Evolutionary conservation across 192 early-diverging fungal genomes (phyloP), one percentile per base, ranked within the genome.

Genomic region (Entomortierella parvispora): DNA sequence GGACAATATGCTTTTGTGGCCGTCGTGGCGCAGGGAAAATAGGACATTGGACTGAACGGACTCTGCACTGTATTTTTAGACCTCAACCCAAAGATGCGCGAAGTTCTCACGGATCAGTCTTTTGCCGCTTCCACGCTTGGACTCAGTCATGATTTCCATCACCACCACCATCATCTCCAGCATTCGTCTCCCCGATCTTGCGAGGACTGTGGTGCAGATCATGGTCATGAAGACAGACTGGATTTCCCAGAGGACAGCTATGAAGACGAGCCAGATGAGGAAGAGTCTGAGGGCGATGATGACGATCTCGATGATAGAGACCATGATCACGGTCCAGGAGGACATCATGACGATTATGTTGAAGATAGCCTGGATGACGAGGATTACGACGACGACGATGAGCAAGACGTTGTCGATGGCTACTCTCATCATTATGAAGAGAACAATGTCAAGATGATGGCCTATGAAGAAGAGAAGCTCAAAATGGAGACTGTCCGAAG

Each of bases 161-260:
- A 68, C 20, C 66, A 68, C 40, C 72, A 52, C 3, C 72, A 58
- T 20, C 64, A 60, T 37, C 71, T 58, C 14, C 69, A 74, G 31
- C 58, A 52, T 25, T 34, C 55, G 26, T 43, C 50, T 6, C 42
- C 74, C 33, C 58, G 59, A 4, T 14, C 52, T 40, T 56, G 62
- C 0, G 66, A 64, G 32, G 62, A 57, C 42, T 77, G 74, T 43
- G 74, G 74, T 7, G 48, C 45, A 4, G 65, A 77, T 28, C 74
- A 77, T 58, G 66, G 65, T 9, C 58, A 76, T 40, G 62, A 72
- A 2, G 62, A 51, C 28, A n/a, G 52, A 5, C 53, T 68, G 10
- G 66, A 54, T 22, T 77, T 77, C 25, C 74, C 74, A 48, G 74
- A 77, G n/a, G 74, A 77, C 55, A 77, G 74, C 43, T 77, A 77